Conservation (phyloP, 805 yeast genomes). For the Torulaspora microellipsoides region DNA sequence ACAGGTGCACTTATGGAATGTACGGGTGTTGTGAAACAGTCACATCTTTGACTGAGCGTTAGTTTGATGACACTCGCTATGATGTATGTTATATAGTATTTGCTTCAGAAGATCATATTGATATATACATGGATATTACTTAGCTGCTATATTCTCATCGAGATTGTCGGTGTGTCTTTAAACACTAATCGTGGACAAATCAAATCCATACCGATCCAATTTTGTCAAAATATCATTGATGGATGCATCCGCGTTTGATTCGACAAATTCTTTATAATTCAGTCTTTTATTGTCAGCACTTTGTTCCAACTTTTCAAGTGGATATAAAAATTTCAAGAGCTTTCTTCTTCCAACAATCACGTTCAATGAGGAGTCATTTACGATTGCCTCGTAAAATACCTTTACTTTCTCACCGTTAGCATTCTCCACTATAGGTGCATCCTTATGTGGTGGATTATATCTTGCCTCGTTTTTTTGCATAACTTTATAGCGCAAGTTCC, state of each 20-base stretch:
- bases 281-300: constrained; percentile 43
- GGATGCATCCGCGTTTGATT: constrained; percentile 31
- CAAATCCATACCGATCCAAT: constrained; percentile 32
- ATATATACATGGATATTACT: no score
- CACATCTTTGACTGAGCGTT: no score
- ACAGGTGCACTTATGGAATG: no score
- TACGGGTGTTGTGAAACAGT: no score
- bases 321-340: constrained; percentile 51
- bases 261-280: constrained; percentile 48
- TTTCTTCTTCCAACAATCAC: constrained; percentile 62
- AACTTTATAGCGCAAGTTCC: constrained; percentile 80
- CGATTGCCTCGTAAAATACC: constrained; percentile 47
- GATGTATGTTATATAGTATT: no score
- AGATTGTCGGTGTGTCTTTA: background rate
- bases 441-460: constrained; percentile 39
- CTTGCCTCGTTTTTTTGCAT: constrained; percentile 41
- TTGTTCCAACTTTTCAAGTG: constrained; percentile 43
- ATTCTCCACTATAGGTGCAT: constrained; percentile 33
- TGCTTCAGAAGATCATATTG: no score
- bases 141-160: no score
- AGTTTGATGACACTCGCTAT: no score
- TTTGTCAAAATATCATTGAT: constrained; percentile 19
- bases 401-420: constrained; percentile 33
- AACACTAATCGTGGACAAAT: constrained; percentile 31
- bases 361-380: constrained; percentile 42